Evolutionary conservation across 257 asterid genomes (phyloP), one percentile per base, ranked within the genome.

Genomic region (Verbascum thapsus): DNA sequence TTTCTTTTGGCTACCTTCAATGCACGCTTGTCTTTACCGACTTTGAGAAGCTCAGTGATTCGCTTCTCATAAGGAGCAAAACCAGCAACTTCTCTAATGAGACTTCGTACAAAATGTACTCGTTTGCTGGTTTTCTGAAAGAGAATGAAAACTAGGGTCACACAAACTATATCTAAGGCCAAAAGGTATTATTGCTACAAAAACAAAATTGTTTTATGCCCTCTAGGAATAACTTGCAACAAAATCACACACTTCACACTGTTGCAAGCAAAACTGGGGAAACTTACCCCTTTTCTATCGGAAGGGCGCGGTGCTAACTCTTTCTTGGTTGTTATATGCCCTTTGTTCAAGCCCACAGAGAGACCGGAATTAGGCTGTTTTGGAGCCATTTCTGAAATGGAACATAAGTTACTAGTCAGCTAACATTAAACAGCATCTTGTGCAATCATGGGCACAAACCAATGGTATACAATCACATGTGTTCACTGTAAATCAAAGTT

Each of bases 41-140:
- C 83, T 65, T 71, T 74, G 26, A 78, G 83, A 74, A 77, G 79
- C 12, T 77, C 79, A 9, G 79, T 74, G 56, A 78, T 78, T 40
- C 78, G 48, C 76, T 68, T 78, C 78, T 78, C 83, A 59, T 80
- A 80, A 5, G 85, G 85, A 54, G 85, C 82, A 58, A 80, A 76
- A n/a, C 80, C 82, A 73, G 78, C 80, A 47, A 80, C 85, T 64
- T 76, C 82, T 45, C 80, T 73, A 62, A 80, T 67, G 41, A 80
- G 76, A 65, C 52, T 70, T 64, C 72, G 64, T 9, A 66, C 85
- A 44, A 80, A 76, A 48, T 63, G 78, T 26, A 76, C 69, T 63
- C 80, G 64, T 43, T 78, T 74, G 50, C 79, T 75, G 64, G 81
- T 79, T 79, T 72, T 75, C 84, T 79, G 22, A 55, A 12, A 51